Conservation (phyloP, 371 early-diverging fungal genomes). For the Chytridiales sp. region DNA sequence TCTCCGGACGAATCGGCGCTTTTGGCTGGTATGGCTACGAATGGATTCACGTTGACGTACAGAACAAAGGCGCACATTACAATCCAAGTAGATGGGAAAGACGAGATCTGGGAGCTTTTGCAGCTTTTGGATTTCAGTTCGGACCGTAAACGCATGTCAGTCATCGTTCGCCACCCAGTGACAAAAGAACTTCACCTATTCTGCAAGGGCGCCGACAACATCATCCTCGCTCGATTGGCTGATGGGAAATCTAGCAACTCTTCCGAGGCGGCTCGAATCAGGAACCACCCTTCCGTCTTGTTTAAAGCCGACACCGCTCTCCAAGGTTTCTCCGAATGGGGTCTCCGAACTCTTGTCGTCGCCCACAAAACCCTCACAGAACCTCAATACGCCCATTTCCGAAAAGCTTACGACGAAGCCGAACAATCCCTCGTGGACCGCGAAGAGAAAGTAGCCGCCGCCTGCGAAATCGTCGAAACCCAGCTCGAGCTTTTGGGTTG, state of each 20-base stretch:
- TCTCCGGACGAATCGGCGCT: constrained; percentile 54
- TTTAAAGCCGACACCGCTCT: constrained; percentile 28
- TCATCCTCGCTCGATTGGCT: constrained; percentile 42
- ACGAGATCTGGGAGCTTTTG: constrained; percentile 20
- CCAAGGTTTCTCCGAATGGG: constrained; percentile 32
- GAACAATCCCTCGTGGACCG: constrained; percentile 32
- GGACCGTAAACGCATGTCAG: constrained; percentile 54
- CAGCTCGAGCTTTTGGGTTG: constrained; percentile 51
- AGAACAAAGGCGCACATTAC: constrained; percentile 39
- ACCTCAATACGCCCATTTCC: constrained; percentile 37
- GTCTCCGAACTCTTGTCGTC: constrained; percentile 47
- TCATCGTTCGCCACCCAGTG: constrained; percentile 35
- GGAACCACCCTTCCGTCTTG: constrained; percentile 8
- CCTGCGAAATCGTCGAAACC: constrained; percentile 41
- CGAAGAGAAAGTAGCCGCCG: constrained; percentile 36
- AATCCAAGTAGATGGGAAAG: constrained; percentile 19
- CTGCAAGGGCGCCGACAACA: constrained; percentile 67
- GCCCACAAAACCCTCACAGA: constrained; percentile 30
- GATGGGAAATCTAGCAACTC: constrained; percentile 6
- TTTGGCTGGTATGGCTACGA: constrained; percentile 32
- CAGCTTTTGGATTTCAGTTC: constrained; percentile 46
- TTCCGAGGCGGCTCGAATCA: background rate
- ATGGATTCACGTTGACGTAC: constrained; percentile 30
- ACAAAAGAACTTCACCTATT: constrained; percentile 36
- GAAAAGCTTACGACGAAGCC: constrained; percentile 34